Conservation (phyloP, 257 asterid genomes). For the Echium plantagineum region DNA sequence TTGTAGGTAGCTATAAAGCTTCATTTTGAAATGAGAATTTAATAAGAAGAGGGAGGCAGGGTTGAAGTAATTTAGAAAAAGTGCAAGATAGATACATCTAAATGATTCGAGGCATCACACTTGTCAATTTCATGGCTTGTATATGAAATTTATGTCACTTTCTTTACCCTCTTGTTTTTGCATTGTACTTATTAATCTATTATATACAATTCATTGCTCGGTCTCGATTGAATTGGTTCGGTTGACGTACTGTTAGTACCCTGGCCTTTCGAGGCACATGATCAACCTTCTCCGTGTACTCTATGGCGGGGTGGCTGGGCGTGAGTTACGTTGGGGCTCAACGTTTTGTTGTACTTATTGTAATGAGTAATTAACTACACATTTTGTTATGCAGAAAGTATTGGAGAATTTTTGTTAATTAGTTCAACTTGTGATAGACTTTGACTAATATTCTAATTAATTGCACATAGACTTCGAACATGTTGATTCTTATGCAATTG, state of each 20-base stretch:
- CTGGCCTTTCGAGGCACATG: too few species aligned
- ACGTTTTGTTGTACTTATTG: not conserved
- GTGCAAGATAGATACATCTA: conserved; percentile 6
- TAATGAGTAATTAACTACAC: conserved; percentile 1
- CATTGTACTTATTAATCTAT: conserved; percentile 3
- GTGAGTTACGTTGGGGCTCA: too few species aligned
- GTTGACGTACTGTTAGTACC: too few species aligned
- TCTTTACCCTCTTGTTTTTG: not conserved
- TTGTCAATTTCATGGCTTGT: conserved; percentile 38
- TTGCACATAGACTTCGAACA: not conserved
- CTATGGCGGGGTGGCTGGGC: too few species aligned
- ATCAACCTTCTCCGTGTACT: too few species aligned
- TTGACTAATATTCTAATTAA: conserved; percentile 7
- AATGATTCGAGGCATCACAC: conserved; percentile 9
- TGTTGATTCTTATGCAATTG: conserved; percentile 16
- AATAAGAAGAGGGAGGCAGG: not conserved
- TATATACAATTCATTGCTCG: too few species aligned
- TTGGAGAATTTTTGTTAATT: conserved; percentile 21
- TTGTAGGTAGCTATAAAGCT: not conserved
- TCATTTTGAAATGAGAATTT: not conserved
- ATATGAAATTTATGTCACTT: conserved; percentile 46
- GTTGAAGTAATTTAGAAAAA: not conserved
- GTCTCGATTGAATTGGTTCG: too few species aligned
- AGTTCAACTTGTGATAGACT: conserved; percentile 28
- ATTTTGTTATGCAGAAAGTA: conserved; percentile 41